Percentiles rank a stretch among this genome's conserved stretches.
These are phyloP conservation scores for Lactarius quietus DNA, from an alignment of 768 basidiomycete genomes.

Conservation along the genomic window DNA sequence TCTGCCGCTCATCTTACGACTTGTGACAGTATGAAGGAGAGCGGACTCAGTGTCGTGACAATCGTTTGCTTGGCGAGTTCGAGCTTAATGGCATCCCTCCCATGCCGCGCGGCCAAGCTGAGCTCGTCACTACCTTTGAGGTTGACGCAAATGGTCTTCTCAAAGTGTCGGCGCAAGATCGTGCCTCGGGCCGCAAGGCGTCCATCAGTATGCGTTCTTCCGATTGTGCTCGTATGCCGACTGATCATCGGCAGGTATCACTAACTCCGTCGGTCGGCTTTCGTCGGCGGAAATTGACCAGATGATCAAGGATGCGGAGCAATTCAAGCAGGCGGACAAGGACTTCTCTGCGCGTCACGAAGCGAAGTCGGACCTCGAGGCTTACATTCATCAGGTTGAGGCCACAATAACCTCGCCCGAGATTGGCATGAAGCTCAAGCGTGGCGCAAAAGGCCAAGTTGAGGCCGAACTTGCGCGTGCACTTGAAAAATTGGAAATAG, in stretches of 20 bases:
- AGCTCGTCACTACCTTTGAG: constrained; percentile 99
- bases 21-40: constrained; percentile 88
- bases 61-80: constrained; percentile 98
- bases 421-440: constrained; percentile 98
- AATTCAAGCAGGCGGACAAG: constrained; percentile 94
- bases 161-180: constrained; percentile 98
- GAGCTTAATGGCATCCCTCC: constrained; percentile 99
- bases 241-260: constrained; percentile 60
- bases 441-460: constrained; percentile 90
- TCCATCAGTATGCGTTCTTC: constrained; percentile 71
- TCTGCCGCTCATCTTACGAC: constrained; percentile 19
- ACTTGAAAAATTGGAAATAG: constrained; percentile 97
- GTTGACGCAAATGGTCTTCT: constrained; percentile 99
- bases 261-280: constrained; percentile 98
- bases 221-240: constrained; percentile 11
- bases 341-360: constrained; percentile 98
- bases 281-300: constrained; percentile 98
- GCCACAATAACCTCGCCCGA: constrained; percentile 93
- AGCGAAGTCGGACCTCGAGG: constrained; percentile 97
- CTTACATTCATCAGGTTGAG: constrained; percentile 97
- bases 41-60: constrained; percentile 99
- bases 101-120: constrained; percentile 99
- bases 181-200: constrained; percentile 98
- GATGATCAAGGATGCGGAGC: constrained; percentile 99
- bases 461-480: constrained; percentile 98